Percentiles rank a stretch among this genome's conserved stretches.
These are phyloP conservation scores for Venturia nashicola DNA, from an alignment of 2,329 filamentous ascomycete genomes.

Conservation along the genomic window DNA sequence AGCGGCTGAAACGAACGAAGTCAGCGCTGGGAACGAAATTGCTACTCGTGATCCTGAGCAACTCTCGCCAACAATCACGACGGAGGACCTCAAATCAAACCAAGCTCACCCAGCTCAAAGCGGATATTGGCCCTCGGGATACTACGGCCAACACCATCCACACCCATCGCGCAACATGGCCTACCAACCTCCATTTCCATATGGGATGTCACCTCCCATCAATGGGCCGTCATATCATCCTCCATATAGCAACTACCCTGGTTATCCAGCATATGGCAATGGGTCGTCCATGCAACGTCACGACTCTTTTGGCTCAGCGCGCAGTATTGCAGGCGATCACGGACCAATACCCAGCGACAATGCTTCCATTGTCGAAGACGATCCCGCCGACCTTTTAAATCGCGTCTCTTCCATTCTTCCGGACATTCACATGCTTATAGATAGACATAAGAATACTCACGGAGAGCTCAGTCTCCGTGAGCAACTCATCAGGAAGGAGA, in stretches of 20 bases:
- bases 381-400: slow-evolving; percentile 24
- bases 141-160: not conserved
- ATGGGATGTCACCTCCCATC: not conserved
- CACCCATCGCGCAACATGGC: not conserved
- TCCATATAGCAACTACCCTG: not conserved
- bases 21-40: not conserved
- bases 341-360: slow-evolving; percentile 18
- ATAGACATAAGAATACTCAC: slow-evolving; percentile 38
- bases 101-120: not conserved
- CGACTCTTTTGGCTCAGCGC: slow-evolving; percentile 24
- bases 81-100: not conserved
- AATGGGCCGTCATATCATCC: slow-evolving; percentile 4
- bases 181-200: not conserved
- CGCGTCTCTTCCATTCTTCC: slow-evolving; percentile 26
- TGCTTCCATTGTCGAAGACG: slow-evolving; percentile 22
- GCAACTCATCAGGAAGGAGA: slow-evolving; percentile 35
- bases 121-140: not conserved
- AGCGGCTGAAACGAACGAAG: not conserved
- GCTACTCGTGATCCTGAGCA: not conserved
- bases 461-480: slow-evolving; percentile 37
- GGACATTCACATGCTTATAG: slow-evolving; percentile 25
- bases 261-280: slow-evolving; percentile 2
- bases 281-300: slow-evolving; percentile 20
- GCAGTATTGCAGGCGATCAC: slow-evolving; percentile 16
- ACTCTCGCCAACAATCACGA: not conserved